Evolutionary conservation across 176 grass and related monocot species (phyloP).

Genomic region (Carex scoparia): DNA sequence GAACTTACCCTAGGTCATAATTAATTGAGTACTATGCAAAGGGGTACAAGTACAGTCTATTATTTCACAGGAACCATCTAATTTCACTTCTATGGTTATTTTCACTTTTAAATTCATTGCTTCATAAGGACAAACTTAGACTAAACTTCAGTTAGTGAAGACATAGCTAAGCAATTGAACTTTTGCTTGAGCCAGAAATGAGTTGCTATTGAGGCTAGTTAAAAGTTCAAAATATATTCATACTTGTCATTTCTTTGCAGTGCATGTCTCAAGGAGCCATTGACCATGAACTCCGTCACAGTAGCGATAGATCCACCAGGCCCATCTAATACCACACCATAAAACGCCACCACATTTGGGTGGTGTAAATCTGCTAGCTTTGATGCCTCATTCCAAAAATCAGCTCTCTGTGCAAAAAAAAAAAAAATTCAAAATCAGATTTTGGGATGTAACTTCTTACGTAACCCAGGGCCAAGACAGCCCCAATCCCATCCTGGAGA

Average conservation of each 20-base stretch:
- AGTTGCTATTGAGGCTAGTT: neutral
- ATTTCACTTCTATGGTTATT: neutral
- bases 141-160: neutral
- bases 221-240: neutral
- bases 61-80: neutral
- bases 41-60: neutral
- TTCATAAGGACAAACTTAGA: neutral
- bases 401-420: constrained; percentile 52
- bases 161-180: neutral
- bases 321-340: constrained; percentile 92
- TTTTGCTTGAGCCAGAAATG: neutral
- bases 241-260: constrained; percentile 92
- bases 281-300: constrained; percentile 97
- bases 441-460: neutral
- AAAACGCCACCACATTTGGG: constrained; percentile 95
- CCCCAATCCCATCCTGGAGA: constrained; percentile 7
- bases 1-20: constrained; percentile 3
- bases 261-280: constrained; percentile 83
- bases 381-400: constrained; percentile 98
- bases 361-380: constrained; percentile 90
- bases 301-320: constrained; percentile 87
- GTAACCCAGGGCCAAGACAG: neutral
- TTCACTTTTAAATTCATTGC: neutral
- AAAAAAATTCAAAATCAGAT: neutral
- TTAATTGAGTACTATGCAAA: neutral